phyloP scores from a whole-genome alignment of 73 alveolate species.

The Loxodes magnus region DNA sequence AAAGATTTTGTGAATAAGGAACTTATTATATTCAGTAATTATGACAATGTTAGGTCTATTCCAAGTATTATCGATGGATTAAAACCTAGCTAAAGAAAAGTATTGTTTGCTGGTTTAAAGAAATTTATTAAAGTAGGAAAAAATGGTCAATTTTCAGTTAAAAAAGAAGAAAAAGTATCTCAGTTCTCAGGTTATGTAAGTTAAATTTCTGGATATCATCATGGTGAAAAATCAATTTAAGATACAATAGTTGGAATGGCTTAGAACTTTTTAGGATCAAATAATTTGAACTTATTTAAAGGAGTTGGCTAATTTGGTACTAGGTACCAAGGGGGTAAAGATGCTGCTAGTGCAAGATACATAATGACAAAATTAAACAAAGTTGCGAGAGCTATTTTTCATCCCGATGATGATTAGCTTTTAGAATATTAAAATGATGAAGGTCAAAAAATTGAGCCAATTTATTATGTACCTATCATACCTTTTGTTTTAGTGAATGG shows the following conservation, averaged over 20 bases:
- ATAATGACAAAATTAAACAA: constrained; percentile 87
- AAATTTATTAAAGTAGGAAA: constrained; percentile 82
- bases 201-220: constrained; percentile 99
- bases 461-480: constrained; percentile 92
- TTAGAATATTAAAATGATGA: constrained; percentile 95
- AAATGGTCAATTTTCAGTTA: no score
- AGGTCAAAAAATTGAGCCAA: constrained; percentile 98
- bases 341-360: constrained; percentile 99
- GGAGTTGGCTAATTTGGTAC: constrained; percentile 99
- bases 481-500: constrained; percentile 97
- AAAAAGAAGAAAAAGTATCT: constrained; percentile 98
- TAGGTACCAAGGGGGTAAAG: constrained; percentile 97
- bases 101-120: constrained; percentile 95
- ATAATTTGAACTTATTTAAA: constrained; percentile 82
- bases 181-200: constrained; percentile 98
- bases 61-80: constrained; percentile 97
- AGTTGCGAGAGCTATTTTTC: constrained; percentile 85
- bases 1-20: constrained; percentile 95
- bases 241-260: constrained; percentile 97
- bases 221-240: constrained; percentile 93
- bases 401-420: constrained; percentile 89
- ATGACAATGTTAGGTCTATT: constrained; percentile 81
- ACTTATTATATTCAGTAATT: constrained; percentile 61
- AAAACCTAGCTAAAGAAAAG: constrained; percentile 99
- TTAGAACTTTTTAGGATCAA: constrained; percentile 94